Percentiles rank a stretch among this genome's conserved stretches.
phyloP scores from a whole-genome alignment of 768 basidiomycete species.

The Hysterangium stoloniferum region DNA sequence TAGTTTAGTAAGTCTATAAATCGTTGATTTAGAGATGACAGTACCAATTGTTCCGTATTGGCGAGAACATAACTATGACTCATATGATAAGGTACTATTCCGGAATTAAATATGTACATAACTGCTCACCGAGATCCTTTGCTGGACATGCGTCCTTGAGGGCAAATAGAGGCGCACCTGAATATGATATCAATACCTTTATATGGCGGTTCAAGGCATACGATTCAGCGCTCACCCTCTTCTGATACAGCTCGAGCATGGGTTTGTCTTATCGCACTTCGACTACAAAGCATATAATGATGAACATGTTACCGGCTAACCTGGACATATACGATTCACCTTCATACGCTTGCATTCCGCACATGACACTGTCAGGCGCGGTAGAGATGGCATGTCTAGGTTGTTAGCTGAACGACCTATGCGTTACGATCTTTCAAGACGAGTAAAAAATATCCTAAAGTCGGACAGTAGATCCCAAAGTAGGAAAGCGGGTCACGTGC shows the following conservation, averaged over 20 bases:
- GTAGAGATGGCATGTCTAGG: too few species aligned
- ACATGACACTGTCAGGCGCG: constrained; percentile 1
- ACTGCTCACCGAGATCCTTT: too few species aligned
- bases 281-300: background rate
- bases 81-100: too few species aligned
- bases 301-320: too few species aligned
- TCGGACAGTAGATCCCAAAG: too few species aligned
- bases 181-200: background rate
- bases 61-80: constrained; percentile 17
- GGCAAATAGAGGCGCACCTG: constrained; percentile 8
- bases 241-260: constrained; percentile 67
- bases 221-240: constrained; percentile 7
- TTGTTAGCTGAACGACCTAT: too few species aligned
- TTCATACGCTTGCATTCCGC: constrained; percentile 8
- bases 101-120: too few species aligned
- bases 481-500: too few species aligned
- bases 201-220: background rate
- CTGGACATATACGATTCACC: background rate
- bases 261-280: constrained; percentile 34
- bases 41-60: constrained; percentile 16
- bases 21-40: too few species aligned
- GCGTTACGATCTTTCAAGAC: too few species aligned
- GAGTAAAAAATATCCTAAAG: too few species aligned
- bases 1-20: background rate
- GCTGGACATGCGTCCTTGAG: background rate